Conservation (phyloP, 1,139 yeast species). For the Yamadazyma triangularis region DNA sequence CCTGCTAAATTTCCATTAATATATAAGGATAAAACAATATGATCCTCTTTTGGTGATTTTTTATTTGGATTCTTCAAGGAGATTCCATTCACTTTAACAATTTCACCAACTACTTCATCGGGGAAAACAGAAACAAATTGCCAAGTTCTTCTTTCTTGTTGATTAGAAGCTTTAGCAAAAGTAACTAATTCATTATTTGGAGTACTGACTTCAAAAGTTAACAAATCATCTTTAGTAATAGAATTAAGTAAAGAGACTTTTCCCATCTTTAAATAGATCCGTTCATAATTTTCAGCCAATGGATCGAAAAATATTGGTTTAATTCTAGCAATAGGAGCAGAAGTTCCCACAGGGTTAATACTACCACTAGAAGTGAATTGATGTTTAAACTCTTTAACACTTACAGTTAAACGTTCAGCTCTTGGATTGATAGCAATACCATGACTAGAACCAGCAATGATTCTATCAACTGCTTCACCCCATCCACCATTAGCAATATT, state of each 20-base stretch:
- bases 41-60: conserved; percentile 45
- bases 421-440: conserved; percentile 84
- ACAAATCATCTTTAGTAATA: conserved; percentile 31
- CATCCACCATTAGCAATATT: conserved; percentile 63
- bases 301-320: conserved; percentile 65
- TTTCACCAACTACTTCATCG: conserved; percentile 71
- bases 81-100: conserved; percentile 59
- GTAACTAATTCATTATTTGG: conserved; percentile 45
- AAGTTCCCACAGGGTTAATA: conserved; percentile 32
- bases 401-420: conserved; percentile 66
- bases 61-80: conserved; percentile 30
- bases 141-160: conserved; percentile 53
- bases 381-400: conserved; percentile 71
- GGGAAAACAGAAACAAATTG: conserved; percentile 74
- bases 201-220: conserved; percentile 47
- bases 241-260: conserved; percentile 38
- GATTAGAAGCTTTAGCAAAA: conserved; percentile 69
- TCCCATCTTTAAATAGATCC: conserved; percentile 56
- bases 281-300: conserved; percentile 53
- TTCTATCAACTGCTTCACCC: conserved; percentile 83
- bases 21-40: conserved; percentile 53
- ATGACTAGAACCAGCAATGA: conserved; percentile 68
- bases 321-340: conserved; percentile 56
- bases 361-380: conserved; percentile 27
- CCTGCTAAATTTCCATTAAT: conserved; percentile 63